Percentiles rank a stretch among this genome's conserved stretches.
These are phyloP conservation scores for Hemileia vastatrix DNA, from an alignment of 1,284 basidiomycete species.

Conservation along the genomic window DNA sequence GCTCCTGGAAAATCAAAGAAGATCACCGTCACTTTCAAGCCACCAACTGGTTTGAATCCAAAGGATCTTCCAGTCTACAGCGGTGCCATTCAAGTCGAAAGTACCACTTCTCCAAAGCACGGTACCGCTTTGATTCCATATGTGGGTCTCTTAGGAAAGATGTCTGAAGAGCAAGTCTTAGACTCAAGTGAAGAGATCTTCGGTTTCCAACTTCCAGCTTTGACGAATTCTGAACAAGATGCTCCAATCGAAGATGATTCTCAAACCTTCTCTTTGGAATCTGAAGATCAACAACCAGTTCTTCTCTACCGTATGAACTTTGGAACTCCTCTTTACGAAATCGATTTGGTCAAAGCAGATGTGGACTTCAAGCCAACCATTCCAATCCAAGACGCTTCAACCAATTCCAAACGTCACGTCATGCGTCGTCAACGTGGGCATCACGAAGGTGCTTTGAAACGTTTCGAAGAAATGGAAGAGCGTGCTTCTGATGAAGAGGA, in stretches of 20 bases:
- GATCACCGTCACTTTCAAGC: conserved; percentile 44
- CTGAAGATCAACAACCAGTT: conserved; percentile 24
- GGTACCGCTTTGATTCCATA: conserved; percentile 29
- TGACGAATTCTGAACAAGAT: conserved; percentile 21
- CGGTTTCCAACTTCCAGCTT: conserved; percentile 28
- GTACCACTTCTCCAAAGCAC: conserved; percentile 36
- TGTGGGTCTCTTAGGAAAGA: conserved; percentile 27
- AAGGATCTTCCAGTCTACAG: conserved; percentile 54
- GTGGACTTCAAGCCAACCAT: conserved; percentile 10
- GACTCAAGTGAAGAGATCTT: conserved; percentile 31
- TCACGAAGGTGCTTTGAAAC: neutral
- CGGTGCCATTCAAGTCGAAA: conserved; percentile 53
- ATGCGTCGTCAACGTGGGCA: conserved; percentile 23
- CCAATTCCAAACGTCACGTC: conserved; percentile 25
- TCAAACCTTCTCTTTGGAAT: conserved; percentile 26
- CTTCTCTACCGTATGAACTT: conserved; percentile 26
- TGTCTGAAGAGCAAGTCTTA: conserved; percentile 26
- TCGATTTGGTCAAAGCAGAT: conserved; percentile 9
- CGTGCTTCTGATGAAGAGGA: neutral
- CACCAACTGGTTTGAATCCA: conserved; percentile 50
- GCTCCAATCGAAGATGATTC: conserved; percentile 26
- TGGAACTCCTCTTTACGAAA: neutral
- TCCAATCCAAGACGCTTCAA: conserved; percentile 5
- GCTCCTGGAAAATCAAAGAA: conserved; percentile 40
- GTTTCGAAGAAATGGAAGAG: neutral